Percentiles rank a stretch among this genome's conserved stretches.
These are phyloP conservation scores for Grosmannia penicillata DNA, from an alignment of 2,329 filamentous ascomycete species.

Conservation along the genomic window DNA sequence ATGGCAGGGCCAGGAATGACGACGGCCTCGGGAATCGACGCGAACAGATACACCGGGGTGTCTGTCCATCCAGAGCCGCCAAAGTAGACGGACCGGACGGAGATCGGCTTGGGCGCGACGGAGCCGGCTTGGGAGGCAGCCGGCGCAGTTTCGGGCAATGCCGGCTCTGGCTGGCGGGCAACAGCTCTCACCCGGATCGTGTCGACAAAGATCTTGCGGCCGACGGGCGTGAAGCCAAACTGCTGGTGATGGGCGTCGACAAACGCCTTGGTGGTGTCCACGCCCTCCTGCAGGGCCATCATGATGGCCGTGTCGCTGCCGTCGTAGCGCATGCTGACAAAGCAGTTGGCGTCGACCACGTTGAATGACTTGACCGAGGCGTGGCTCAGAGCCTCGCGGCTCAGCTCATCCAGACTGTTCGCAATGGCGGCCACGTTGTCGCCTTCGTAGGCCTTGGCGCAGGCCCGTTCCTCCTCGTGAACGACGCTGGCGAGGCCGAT, in stretches of 20 bases:
- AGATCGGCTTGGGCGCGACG: slow-evolving; percentile 26
- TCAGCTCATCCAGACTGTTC: not conserved
- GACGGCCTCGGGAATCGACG: slow-evolving; percentile 44
- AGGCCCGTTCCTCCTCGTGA: slow-evolving; percentile 23
- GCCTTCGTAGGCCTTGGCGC: slow-evolving; percentile 52
- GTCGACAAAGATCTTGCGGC: slow-evolving; percentile 56
- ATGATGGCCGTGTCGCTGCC: slow-evolving; percentile 84
- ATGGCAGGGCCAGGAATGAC: slow-evolving; percentile 45
- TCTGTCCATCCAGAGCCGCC: slow-evolving; percentile 28
- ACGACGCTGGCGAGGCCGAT: slow-evolving; percentile 22
- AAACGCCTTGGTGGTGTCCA: slow-evolving; percentile 46
- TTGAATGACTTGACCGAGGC: slow-evolving; percentile 49
- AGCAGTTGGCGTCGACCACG: slow-evolving; percentile 57
- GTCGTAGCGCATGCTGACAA: slow-evolving; percentile 82
- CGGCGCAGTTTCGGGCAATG: not conserved
- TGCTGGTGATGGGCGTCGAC: slow-evolving; percentile 55
- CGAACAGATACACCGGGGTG: slow-evolving; percentile 53
- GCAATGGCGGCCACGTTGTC: slow-evolving; percentile 48
- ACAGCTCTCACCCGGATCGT: slow-evolving; percentile 56
- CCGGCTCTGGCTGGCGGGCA: slow-evolving; percentile 15
- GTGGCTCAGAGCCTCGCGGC: not conserved
- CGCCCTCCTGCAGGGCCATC: slow-evolving; percentile 40
- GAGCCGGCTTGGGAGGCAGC: slow-evolving; percentile 17
- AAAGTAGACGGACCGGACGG: slow-evolving; percentile 36
- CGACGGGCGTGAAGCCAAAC: slow-evolving; percentile 50